These are phyloP conservation scores for Paramecium bursaria DNA, from an alignment of 73 alveolate species.

Conservation along the genomic window DNA sequence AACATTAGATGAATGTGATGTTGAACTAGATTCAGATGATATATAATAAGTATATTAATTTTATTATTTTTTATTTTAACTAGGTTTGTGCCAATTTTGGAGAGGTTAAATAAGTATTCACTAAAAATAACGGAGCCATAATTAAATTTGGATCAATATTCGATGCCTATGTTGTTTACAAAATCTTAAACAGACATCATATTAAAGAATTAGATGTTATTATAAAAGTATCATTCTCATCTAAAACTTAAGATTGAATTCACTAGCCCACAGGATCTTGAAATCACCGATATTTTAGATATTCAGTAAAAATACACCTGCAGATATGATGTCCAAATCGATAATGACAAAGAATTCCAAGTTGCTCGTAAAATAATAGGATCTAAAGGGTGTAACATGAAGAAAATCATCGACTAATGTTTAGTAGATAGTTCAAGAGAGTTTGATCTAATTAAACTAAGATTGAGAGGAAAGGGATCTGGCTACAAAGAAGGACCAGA, in stretches of 20 bases:
- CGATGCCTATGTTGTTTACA: slow-evolving; percentile 55
- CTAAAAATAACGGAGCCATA: slow-evolving; percentile 48
- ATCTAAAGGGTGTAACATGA: slow-evolving; percentile 97
- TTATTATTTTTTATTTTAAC: neutral
- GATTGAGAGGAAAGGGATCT: slow-evolving; percentile 98
- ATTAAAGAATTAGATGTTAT: slow-evolving; percentile 50
- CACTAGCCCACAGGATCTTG: slow-evolving; percentile 16
- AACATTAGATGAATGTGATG: slow-evolving; percentile 26
- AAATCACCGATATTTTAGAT: slow-evolving; percentile 28
- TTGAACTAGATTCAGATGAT: slow-evolving; percentile 51
- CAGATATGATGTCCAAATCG: slow-evolving; percentile 95
- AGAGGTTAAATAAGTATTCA: slow-evolving; percentile 48
- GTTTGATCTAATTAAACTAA: slow-evolving; percentile 86
- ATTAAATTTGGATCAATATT: slow-evolving; percentile 15
- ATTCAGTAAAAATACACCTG: slow-evolving; percentile 86
- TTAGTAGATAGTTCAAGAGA: slow-evolving; percentile 77
- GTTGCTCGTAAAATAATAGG: slow-evolving; percentile 98
- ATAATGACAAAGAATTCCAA: slow-evolving; percentile 96
- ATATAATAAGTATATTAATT: slow-evolving; percentile 53
- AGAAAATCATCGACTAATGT: slow-evolving; percentile 91
- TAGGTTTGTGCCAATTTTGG: slow-evolving; percentile 59
- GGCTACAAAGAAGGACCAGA: slow-evolving; percentile 99
- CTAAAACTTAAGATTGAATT: neutral
- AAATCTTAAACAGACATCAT: slow-evolving; percentile 15
- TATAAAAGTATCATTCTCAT: neutral